Conservation (phyloP, 2,329 filamentous ascomycete species). For the Paracoccidioides lutzii region DNA sequence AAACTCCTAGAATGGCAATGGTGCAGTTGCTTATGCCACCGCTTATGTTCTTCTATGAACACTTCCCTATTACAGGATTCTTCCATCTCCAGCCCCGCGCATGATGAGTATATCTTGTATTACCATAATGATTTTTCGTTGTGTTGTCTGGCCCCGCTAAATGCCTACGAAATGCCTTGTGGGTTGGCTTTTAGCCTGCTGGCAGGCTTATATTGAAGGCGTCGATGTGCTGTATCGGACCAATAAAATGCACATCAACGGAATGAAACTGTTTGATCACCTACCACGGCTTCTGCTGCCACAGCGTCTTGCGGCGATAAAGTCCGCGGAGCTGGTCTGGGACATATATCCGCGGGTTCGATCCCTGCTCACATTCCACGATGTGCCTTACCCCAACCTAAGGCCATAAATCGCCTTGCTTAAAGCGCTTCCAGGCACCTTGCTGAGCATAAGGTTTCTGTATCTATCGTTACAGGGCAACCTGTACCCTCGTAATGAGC, state of each 20-base stretch:
- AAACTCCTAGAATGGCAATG: conserved; percentile 5
- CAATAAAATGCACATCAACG: conserved; percentile 18
- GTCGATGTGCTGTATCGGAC: conserved; percentile 20
- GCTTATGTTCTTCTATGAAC: background rate
- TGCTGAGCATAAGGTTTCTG: conserved; percentile 3
- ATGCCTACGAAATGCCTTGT: conserved; percentile 8
- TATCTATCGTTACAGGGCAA: conserved; percentile 3
- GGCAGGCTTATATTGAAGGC: conserved; percentile 21
- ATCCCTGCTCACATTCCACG: too few species aligned
- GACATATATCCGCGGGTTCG: conserved; percentile 2
- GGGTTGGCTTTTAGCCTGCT: conserved; percentile 21
- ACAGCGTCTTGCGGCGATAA: conserved; percentile 3
- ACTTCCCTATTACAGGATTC: background rate
- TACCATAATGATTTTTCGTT: background rate
- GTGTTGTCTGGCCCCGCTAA: conserved; percentile 1
- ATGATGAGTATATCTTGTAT: background rate
- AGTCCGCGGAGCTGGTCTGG: conserved; percentile 4
- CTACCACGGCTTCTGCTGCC: conserved; percentile 5
- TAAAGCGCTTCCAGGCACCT: conserved; percentile 2
- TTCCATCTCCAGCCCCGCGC: background rate
- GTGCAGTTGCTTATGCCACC: conserved; percentile 6
- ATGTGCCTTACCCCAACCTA: too few species aligned
- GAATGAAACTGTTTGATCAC: background rate
- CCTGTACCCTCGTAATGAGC: background rate
- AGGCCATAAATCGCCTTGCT: background rate